Percentiles rank a stretch among this genome's conserved stretches.
Evolutionary conservation across 345 rosid species (phyloP).

Genomic region (Chamaenerion angustifolium): DNA sequence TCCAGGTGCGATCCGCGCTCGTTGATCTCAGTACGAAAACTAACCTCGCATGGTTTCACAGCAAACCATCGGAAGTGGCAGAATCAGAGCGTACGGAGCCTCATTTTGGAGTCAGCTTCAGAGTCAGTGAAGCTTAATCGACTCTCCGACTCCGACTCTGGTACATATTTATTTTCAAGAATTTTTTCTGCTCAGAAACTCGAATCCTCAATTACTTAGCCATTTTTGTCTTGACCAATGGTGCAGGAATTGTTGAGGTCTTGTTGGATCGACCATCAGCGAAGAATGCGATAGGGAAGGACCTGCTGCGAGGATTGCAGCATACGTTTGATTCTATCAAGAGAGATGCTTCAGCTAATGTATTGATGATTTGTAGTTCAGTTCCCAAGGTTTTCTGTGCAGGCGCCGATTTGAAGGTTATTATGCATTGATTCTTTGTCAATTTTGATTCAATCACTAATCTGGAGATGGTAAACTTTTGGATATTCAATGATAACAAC

Average conservation of each 20-base stretch:
- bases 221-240: background rate
- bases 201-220: background rate
- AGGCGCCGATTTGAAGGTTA: constrained; percentile 92
- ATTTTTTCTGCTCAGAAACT: background rate
- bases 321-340: constrained; percentile 40
- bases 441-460: background rate
- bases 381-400: constrained; percentile 81
- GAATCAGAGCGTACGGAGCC: constrained; percentile 36
- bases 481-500: constrained; percentile 5
- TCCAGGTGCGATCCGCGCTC: background rate
- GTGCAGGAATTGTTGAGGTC: constrained; percentile 69
- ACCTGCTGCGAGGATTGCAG: constrained; percentile 54
- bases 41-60: background rate
- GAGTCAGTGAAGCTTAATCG: constrained; percentile 53
- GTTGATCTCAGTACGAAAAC: background rate
- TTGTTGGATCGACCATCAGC: constrained; percentile 51
- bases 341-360: constrained; percentile 44
- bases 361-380: constrained; percentile 55
- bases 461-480: background rate
- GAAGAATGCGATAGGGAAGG: constrained; percentile 69
- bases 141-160: constrained; percentile 50
- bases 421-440: background rate
- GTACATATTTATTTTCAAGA: constrained; percentile 13
- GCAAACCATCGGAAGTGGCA: constrained; percentile 7
- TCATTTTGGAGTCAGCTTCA: constrained; percentile 52